A percentile compares a stretch with the other conserved stretches of the same genome.
Conservation (phyloP, 1,139 yeast genomes). For the Groenewaldozyma auringiensis region DNA sequence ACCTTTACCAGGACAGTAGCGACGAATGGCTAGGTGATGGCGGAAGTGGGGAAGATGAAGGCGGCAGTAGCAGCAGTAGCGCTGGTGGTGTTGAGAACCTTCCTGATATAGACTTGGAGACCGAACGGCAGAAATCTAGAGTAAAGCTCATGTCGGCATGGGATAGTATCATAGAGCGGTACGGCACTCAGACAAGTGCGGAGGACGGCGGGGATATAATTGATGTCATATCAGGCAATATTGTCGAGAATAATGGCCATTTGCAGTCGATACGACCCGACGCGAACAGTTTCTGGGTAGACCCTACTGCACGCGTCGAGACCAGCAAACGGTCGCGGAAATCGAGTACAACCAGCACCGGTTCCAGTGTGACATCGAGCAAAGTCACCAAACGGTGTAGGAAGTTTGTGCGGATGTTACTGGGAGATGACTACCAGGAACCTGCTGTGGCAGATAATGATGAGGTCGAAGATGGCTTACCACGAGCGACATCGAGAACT, state of each 20-base stretch:
- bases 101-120: not conserved
- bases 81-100: not conserved
- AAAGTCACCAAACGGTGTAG: not conserved
- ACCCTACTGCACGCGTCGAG: not conserved
- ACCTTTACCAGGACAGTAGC: too few species aligned
- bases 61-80: too few species aligned
- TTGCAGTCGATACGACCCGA: conserved; percentile 35
- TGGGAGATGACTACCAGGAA: not conserved
- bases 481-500: not conserved
- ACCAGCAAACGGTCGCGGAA: not conserved
- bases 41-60: too few species aligned
- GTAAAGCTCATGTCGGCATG: conserved; percentile 33
- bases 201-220: conserved; percentile 54
- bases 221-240: conserved; percentile 53
- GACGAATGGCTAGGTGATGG: too few species aligned
- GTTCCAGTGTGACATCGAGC: not conserved
- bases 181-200: conserved; percentile 39
- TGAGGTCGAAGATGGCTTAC: too few species aligned
- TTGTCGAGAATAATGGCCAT: conserved; percentile 59
- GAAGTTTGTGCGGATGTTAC: not conserved
- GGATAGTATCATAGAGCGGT: conserved; percentile 49
- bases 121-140: conserved; percentile 7
- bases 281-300: conserved; percentile 1
- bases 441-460: not conserved
- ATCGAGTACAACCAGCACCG: not conserved